Evolutionary conservation across 768 basidiomycete genomes (phyloP).

Genomic region (Nidula microcarpa): DNA sequence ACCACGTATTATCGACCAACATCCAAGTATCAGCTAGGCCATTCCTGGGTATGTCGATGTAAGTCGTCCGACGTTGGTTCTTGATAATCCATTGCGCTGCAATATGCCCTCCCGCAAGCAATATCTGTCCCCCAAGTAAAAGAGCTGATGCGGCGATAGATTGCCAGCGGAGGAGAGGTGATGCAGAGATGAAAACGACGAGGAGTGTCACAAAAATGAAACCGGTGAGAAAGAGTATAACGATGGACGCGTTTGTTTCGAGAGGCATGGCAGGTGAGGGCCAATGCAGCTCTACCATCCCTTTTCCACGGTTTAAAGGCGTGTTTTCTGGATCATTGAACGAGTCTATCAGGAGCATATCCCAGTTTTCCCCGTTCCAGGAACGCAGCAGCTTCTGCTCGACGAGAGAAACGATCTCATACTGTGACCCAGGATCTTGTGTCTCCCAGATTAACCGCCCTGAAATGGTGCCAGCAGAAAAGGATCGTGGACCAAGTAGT

Average conservation of each 20-base stretch:
- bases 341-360: not conserved
- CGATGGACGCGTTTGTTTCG: not conserved
- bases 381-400: not conserved
- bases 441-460: not conserved
- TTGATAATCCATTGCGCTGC: not conserved
- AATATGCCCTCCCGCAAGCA: not conserved
- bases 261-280: not conserved
- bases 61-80: not conserved
- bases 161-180: not conserved
- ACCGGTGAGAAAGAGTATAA: not conserved
- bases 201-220: not conserved
- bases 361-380: not conserved
- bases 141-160: not conserved
- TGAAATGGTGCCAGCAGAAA: not conserved
- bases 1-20: not conserved
- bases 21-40: not conserved
- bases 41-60: not conserved
- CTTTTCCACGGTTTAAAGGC: not conserved
- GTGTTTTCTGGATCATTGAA: not conserved
- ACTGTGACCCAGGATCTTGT: not conserved
- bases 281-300: not conserved
- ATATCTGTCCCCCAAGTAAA: not conserved
- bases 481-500: not conserved
- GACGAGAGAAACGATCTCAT: not conserved
- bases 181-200: not conserved